phyloP scores from a whole-genome alignment of 352 stramenopile species.

The Phytophthora pistaciae region DNA sequence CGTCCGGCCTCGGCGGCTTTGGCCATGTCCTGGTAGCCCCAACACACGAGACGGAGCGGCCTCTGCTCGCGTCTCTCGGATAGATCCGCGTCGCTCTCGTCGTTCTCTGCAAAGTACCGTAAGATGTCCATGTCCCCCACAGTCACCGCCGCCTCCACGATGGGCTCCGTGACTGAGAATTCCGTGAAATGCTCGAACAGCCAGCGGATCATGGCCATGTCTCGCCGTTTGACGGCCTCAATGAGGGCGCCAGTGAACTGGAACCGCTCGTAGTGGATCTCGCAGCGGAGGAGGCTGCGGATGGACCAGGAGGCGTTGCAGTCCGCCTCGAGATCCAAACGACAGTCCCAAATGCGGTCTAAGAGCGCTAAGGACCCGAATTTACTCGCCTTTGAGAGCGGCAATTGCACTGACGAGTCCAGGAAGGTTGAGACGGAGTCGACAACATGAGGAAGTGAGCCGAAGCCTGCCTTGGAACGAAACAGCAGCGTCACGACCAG shows the following conservation, averaged over 20 bases:
- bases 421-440: background rate
- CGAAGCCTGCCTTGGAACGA: background rate
- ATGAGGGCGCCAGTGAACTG: background rate
- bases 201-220: background rate
- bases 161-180: background rate
- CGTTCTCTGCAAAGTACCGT: background rate
- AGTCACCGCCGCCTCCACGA: background rate
- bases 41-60: background rate
- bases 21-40: background rate
- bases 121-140: background rate
- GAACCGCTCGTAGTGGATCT: background rate
- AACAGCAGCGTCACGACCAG: slow-evolving; percentile 1
- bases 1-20: background rate
- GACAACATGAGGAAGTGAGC: background rate
- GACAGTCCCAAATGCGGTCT: slow-evolving; percentile 2
- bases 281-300: slow-evolving; percentile 1
- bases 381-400: slow-evolving; percentile 6
- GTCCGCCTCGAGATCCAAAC: background rate
- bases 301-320: slow-evolving; percentile 5
- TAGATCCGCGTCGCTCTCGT: background rate
- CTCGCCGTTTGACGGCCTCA: background rate
- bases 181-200: background rate
- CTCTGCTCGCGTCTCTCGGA: background rate
- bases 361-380: slow-evolving; percentile 3
- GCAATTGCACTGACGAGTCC: slow-evolving; percentile 5